Conservation (phyloP, 1,139 yeast genomes). For the Saccharomycopsis phalli region DNA sequence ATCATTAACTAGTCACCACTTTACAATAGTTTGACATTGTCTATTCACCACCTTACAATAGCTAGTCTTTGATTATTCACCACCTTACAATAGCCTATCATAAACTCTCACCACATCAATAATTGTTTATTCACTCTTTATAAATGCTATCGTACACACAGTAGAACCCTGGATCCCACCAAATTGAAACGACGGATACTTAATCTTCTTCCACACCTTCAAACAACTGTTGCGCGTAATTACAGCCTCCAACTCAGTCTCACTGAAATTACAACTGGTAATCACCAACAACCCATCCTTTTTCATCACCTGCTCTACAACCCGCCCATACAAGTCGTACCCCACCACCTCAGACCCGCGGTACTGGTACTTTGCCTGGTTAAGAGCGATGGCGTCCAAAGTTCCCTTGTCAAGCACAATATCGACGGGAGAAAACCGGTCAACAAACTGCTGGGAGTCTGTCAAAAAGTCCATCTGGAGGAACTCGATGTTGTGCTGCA, state of each 20-base stretch:
- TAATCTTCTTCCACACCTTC: conserved; percentile 50
- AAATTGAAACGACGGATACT: conserved; percentile 76
- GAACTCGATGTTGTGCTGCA: conserved; percentile 29
- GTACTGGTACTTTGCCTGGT: conserved; percentile 42
- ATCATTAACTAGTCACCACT: no score
- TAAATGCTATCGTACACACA: conserved; percentile 78
- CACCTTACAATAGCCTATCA: no score
- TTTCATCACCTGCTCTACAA: conserved; percentile 49
- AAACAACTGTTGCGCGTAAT: conserved; percentile 39
- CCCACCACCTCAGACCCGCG: conserved; percentile 36
- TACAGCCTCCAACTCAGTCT: conserved; percentile 54
- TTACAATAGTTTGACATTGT: no score
- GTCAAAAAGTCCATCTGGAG: conserved; percentile 36
- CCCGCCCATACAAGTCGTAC: conserved; percentile 53
- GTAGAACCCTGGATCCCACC: conserved; percentile 87
- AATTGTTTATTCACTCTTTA: conserved; percentile 23
- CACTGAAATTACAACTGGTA: conserved; percentile 94
- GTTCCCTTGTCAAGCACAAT: conserved; percentile 89
- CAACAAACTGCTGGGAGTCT: conserved; percentile 24
- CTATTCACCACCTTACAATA: no score
- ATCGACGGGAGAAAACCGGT: conserved; percentile 43
- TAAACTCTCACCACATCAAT: neutral
- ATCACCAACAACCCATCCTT: conserved; percentile 56
- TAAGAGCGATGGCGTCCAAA: conserved; percentile 88
- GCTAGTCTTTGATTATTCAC: no score